Evolutionary conservation across 768 basidiomycete species (phyloP), one percentile per base, ranked within the genome.

Genomic region (Boletus tomentosulus): DNA sequence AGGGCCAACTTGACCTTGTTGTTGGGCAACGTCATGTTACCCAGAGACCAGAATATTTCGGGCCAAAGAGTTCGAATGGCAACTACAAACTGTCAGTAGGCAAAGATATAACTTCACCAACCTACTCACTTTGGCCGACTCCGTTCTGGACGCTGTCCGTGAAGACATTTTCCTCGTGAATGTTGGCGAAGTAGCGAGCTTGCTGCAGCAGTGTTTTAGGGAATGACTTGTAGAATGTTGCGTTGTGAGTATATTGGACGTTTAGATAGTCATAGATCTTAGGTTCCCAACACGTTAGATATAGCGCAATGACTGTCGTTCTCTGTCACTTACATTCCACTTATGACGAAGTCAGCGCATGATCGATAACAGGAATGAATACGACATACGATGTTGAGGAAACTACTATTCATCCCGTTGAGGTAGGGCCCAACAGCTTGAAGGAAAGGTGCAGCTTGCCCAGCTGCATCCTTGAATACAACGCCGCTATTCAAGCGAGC

Each of bases 211-310:
- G 77, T 5, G 81, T 83, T 24, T 85, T 80, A 3, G 88, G 86
- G 42, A 92, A 83, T 54, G 83, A 78, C 60, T 82, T 73, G 6
- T 85, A 84, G 59, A 86, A 93, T 25, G 87, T 86, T 71, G 78
- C 80, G 76, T 94, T 92, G 76, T 94, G 89, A 37, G 76, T 80
- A 55, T 87, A 79, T 67, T 91, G 77, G 12, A 87, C 78, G 71
- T 84, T 84, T 58, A 93, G 77, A 70, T 78, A 89, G 71, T 92
- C 88, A 66, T 80, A 88, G 62, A 92, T 76, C 87, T 88, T 56
- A 28, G 41, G 44, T 35, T n/a, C 33, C 24, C 19, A 24, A 6
- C 51, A 27, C 8, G 7, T 57, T 19, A 57, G 48, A 46, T 15
- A 30, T 46, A 10, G 13, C 2, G 12, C 11, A 24, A 51, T 30